Percentiles rank a stretch among this genome's conserved stretches.
These are phyloP conservation scores for Mortierella sp. DNA, from an alignment of 371 early-diverging fungal genomes.

Conservation along the genomic window DNA sequence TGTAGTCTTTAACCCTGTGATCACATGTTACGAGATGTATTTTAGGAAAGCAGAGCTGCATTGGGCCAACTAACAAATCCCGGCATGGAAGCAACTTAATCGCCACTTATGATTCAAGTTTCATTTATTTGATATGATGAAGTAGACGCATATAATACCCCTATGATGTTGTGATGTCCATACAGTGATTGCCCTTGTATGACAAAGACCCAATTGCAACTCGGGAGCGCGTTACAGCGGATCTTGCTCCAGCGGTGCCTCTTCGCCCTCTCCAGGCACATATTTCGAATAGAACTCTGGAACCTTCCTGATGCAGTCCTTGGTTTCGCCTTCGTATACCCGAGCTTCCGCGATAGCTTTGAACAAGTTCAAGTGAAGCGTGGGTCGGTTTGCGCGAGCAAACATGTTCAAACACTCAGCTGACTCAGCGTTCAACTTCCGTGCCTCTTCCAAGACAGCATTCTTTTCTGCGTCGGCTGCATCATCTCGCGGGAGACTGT, in stretches of 20 bases:
- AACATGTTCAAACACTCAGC: constrained; percentile 1
- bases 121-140: too few species aligned
- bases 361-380: constrained; percentile 19
- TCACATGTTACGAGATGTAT: too few species aligned
- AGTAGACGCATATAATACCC: too few species aligned
- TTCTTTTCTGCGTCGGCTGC: neutral
- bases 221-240: too few species aligned
- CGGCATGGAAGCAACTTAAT: too few species aligned
- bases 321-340: constrained; percentile 6
- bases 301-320: neutral
- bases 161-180: too few species aligned
- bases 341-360: constrained; percentile 14
- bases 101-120: too few species aligned
- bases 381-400: neutral
- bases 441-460: neutral
- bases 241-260: constrained; percentile 1
- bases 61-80: too few species aligned
- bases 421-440: neutral
- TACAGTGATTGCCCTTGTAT: too few species aligned
- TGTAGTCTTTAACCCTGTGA: too few species aligned
- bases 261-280: constrained; percentile 1
- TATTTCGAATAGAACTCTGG: constrained; percentile 8
- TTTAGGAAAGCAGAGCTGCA: too few species aligned
- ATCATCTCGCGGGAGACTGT: neutral
- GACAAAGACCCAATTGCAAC: too few species aligned